Evolutionary conservation across 805 yeast genomes (phyloP).

Genomic region (Starmerella floris): DNA sequence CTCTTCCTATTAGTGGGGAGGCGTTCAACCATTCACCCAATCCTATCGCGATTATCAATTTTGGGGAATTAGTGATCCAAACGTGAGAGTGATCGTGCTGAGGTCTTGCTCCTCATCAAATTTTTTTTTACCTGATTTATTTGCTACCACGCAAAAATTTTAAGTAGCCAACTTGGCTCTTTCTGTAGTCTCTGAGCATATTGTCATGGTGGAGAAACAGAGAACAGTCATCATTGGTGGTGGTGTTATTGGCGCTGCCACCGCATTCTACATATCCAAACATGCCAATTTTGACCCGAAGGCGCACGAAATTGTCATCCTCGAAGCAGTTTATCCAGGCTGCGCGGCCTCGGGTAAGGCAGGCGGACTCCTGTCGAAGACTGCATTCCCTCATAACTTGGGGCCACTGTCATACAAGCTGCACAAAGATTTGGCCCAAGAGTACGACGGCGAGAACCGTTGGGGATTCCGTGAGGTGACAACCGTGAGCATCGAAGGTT

Average conservation of each 20-base stretch:
- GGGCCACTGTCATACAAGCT: conserved; percentile 77
- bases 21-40: too few relatives aligned
- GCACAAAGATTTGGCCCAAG: conserved; percentile 69
- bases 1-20: too few relatives aligned
- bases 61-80: too few relatives aligned
- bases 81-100: too few relatives aligned
- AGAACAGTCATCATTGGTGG: conserved; percentile 36
- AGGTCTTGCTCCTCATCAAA: too few relatives aligned
- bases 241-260: conserved; percentile 91
- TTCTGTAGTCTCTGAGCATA: too few relatives aligned
- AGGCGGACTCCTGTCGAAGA: conserved; percentile 83
- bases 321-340: conserved; percentile 86
- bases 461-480: conserved; percentile 91
- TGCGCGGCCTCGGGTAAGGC: conserved; percentile 98
- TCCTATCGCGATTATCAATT: too few relatives aligned
- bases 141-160: too few relatives aligned
- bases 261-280: conserved; percentile 73
- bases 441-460: conserved; percentile 66
- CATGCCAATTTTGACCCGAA: conserved; percentile 68
- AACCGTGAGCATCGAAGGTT: conserved; percentile 74
- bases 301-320: conserved; percentile 65
- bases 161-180: too few relatives aligned
- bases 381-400: conserved; percentile 95
- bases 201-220: conserved; percentile 9
- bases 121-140: too few relatives aligned